Conservation (phyloP, 2,329 filamentous ascomycete genomes). For the Ascosphaera apis region DNA sequence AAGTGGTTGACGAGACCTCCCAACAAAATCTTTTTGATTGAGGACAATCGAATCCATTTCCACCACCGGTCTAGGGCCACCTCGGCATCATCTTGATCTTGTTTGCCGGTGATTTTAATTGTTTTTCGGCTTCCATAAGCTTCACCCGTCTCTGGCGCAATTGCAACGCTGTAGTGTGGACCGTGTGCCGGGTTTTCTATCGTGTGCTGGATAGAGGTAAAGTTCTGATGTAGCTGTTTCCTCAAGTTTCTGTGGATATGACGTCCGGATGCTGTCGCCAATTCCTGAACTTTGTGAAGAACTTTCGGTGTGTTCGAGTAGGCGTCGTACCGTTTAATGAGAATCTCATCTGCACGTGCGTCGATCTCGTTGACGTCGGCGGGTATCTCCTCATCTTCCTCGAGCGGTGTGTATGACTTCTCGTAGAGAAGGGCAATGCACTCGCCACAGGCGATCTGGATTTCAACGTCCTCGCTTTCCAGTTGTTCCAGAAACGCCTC, state of each 20-base stretch:
- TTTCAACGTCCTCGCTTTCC: constrained; percentile 44
- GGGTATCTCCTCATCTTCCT: constrained; percentile 29
- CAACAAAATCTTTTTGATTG: constrained; percentile 35
- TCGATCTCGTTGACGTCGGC: constrained; percentile 21
- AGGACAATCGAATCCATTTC: constrained; percentile 43
- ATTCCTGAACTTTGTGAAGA: constrained; percentile 32
- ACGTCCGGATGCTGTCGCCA: constrained; percentile 37
- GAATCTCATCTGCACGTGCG: constrained; percentile 22
- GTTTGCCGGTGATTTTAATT: constrained; percentile 26
- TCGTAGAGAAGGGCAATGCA: constrained; percentile 71
- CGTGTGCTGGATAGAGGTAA: constrained; percentile 41
- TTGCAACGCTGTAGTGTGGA: constrained; percentile 40
- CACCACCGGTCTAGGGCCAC: constrained; percentile 51
- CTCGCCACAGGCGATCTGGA: constrained; percentile 55
- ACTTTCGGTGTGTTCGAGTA: constrained; percentile 42
- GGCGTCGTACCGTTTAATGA: constrained; percentile 42
- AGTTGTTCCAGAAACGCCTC: constrained; percentile 73
- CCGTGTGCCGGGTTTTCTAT: constrained; percentile 44
- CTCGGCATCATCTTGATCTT: constrained; percentile 26
- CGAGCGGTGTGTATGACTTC: constrained; percentile 36
- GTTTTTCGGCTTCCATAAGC: constrained; percentile 39
- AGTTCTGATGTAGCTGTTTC: constrained; percentile 41
- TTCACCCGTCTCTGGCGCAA: constrained; percentile 35
- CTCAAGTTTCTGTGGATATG: constrained; percentile 43
- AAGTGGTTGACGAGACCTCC: constrained; percentile 41